Evolutionary conservation across 176 grass and related monocot species (phyloP).

Genomic region (Secale cereale): DNA sequence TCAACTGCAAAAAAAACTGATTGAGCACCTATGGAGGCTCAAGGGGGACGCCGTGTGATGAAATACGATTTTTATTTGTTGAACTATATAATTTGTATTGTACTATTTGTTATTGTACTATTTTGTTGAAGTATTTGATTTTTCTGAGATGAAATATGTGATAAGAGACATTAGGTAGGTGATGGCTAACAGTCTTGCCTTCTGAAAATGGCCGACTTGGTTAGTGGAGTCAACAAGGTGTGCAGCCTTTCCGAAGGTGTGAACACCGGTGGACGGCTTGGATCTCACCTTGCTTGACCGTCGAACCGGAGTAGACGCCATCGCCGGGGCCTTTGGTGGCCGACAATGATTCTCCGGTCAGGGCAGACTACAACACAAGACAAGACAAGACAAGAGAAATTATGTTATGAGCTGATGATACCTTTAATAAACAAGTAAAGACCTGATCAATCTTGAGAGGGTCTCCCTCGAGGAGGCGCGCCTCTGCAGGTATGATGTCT

Average conservation of each 20-base stretch:
- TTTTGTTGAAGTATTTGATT: too few relatives aligned
- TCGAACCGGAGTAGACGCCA: constrained; percentile 81
- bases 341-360: constrained; percentile 69
- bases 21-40: too few relatives aligned
- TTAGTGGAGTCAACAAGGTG: constrained; percentile 84
- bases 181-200: constrained; percentile 30
- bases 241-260: constrained; percentile 80
- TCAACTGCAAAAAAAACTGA: too few relatives aligned
- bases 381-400: not conserved
- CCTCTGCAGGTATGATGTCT: constrained; percentile 73
- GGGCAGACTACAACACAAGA: constrained; percentile 45
- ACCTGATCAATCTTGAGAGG: constrained; percentile 88
- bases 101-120: too few relatives aligned
- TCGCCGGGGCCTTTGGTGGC: constrained; percentile 70
- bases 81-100: too few relatives aligned
- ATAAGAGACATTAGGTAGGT: too few relatives aligned
- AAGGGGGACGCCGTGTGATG: too few relatives aligned
- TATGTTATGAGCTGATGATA: not conserved
- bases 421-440: not conserved
- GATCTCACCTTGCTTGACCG: constrained; percentile 72
- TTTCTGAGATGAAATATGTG: too few relatives aligned
- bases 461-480: constrained; percentile 78
- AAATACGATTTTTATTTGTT: too few relatives aligned
- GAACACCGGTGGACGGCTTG: constrained; percentile 68
- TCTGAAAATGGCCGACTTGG: constrained; percentile 85